phyloP scores from a whole-genome alignment of 441 rosid genomes.

The Macaranga tanarius region DNA sequence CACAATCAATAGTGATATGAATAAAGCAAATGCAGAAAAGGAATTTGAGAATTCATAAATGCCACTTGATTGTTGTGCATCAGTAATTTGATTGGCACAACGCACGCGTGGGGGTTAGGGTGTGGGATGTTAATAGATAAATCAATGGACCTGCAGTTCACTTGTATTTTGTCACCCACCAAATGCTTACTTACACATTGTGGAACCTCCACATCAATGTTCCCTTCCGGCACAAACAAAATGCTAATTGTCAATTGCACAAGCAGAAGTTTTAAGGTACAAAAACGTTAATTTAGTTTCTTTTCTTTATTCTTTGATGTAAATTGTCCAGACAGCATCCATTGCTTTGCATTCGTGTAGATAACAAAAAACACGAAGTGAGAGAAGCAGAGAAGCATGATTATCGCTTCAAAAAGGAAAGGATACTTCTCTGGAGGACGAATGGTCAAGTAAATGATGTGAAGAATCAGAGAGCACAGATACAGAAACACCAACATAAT shows the following conservation, averaged over 20 bases:
- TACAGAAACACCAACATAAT: conserved; percentile 31
- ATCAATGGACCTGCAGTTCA: conserved; percentile 6
- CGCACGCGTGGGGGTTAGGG: no score
- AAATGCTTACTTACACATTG: neutral
- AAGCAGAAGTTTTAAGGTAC: conserved; percentile 1
- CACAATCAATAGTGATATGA: no score
- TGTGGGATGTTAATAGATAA: no score
- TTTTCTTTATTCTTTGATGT: conserved; percentile 41
- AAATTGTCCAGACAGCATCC: conserved; percentile 45
- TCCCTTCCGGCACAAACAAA: neutral
- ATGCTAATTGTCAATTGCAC: neutral
- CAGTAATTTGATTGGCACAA: neutral
- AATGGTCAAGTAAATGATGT: conserved; percentile 53
- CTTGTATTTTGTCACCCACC: no score
- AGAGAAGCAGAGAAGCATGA: conserved; percentile 78
- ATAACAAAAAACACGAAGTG: conserved; percentile 51
- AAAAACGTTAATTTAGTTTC: conserved; percentile 46
- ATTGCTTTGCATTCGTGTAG: conserved; percentile 60
- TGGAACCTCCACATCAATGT: conserved; percentile 1
- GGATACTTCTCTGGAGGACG: conserved; percentile 76
- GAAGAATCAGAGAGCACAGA: conserved; percentile 55
- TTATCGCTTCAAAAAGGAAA: conserved; percentile 80
- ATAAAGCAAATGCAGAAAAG: no score
- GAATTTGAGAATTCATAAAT: no score
- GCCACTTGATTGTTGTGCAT: no score